phyloP scores from a whole-genome alignment of 1,284 basidiomycete genomes.

The Sphagnurus paluster region DNA sequence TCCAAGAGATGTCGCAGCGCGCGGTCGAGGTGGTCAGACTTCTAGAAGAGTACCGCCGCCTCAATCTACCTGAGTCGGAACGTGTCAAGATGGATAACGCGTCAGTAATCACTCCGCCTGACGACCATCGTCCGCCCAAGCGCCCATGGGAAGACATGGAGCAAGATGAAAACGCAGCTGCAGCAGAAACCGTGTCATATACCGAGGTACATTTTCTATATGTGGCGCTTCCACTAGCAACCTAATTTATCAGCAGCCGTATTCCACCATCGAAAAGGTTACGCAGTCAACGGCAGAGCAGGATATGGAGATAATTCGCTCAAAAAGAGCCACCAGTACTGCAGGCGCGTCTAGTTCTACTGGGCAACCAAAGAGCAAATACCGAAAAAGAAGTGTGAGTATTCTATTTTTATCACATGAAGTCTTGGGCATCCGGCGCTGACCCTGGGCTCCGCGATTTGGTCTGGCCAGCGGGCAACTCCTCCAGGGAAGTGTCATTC shows the following conservation, averaged over 20 bases:
- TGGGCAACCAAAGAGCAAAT: slow-evolving; percentile 70
- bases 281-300: slow-evolving; percentile 70
- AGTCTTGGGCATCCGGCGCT: slow-evolving; percentile 10
- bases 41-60: slow-evolving; percentile 58
- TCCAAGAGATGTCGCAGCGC: slow-evolving; percentile 65
- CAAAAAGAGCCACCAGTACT: slow-evolving; percentile 68
- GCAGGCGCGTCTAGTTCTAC: slow-evolving; percentile 43
- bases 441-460: slow-evolving; percentile 31
- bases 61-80: slow-evolving; percentile 35
- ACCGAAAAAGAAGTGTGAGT: slow-evolving; percentile 77
- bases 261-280: slow-evolving; percentile 31
- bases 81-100: slow-evolving; percentile 31
- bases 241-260: slow-evolving; percentile 17
- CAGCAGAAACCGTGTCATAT: slow-evolving; percentile 23
- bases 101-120: slow-evolving; percentile 31
- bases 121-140: slow-evolving; percentile 62
- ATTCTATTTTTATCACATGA: slow-evolving; percentile 4
- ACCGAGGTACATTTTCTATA: slow-evolving; percentile 23
- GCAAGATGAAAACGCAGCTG: slow-evolving; percentile 34
- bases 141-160: slow-evolving; percentile 75
- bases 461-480: slow-evolving; percentile 63
- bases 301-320: slow-evolving; percentile 80
- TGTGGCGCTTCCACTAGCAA: neutral
- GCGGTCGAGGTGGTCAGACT: slow-evolving; percentile 65
- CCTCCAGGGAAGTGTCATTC: slow-evolving; percentile 83